Evolutionary conservation across 2,329 filamentous ascomycete genomes (phyloP), one percentile per base, ranked within the genome.

Genomic region (Ophiostoma quercus): DNA sequence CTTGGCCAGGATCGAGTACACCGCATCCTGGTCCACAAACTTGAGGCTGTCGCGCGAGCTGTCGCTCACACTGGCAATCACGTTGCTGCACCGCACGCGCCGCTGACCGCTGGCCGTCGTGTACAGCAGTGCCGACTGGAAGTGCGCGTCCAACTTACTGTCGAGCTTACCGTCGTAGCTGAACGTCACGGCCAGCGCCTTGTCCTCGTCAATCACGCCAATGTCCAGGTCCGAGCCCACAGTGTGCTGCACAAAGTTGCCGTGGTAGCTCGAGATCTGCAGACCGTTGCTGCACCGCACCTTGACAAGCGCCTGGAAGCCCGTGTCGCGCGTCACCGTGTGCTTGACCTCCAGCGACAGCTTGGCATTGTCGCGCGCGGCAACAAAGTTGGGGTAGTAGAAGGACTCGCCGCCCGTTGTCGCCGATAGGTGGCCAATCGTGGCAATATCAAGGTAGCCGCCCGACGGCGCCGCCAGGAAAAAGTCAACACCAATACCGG

Each of bases 131-230:
- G 95, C 95, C 29, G 92, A 92, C 78, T 99, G 95, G 85, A 99
- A 99, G 80, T 99, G 95, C 8, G 94, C 94, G 79, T 99, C 95
- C 29, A 98, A 85, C 80, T 97, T 97, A 4, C 92, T 84, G 79
- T 99, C 95, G n/a, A 99, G 87, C 80, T 98, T 98, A 71, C 95
- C 95, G 77, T 99, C 95, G 79, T 99, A 96, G 75, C 87, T 91
- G 78, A 99, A 99, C 67, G 92, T 90, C 12, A 98, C 92, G 2
- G 90, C 91, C 74, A 99, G 85, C 11, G 94, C 92, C 81, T 97
- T 97, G 80, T 99, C 95, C 25, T 92, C 89, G 77, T 98, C 95
- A 68, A 98, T 88, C 68, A 91, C 87, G 37, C 95, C 95, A 75
- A 99, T 92, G 78, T 99, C 94, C 63, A 99, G 86, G 79, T 99